Base-by-base conservation (phyloP, 106 monocot species). In the Gastrodia elata region DNA sequence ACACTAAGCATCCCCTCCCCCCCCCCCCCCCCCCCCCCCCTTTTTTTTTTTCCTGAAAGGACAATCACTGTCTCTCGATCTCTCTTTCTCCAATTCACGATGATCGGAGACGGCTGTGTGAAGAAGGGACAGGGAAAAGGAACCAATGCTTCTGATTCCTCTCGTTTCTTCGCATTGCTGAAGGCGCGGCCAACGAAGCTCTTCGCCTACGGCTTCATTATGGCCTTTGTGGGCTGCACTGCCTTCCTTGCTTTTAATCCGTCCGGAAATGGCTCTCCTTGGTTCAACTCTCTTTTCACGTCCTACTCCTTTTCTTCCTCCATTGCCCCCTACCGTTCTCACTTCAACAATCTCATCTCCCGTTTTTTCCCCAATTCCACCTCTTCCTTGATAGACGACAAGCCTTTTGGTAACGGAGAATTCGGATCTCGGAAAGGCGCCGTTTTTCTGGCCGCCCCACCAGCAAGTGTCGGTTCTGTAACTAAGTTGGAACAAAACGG, bases 191-290 rank as follows among this genome's bases (percentile, higher is more conserved):
- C 77, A 28, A 82, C 84, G 30, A 90, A 82, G 79, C 42, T 84
- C 37, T 80, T 86, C 61, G 71, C 77, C 43, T 80, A 83, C 71
- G 92, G 78, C 26, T 87, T 92, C 74, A 37, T 77, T 32, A 33
- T 83, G 39, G 75, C 88, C 28, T 92, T 92, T 75, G 76, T 86
- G 39, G 86, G 82, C 7, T 84, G 75, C 80, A 92, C 91, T 0
- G 77, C 82, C 3, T 89, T 79, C 78, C 56, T 92, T 16, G 89
- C 87, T 58, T 82, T 84, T 76, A 81, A 76, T 59, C 78, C 89
- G 26, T 79, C 73, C 24, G 73, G 74, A 64, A 67, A 44, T 24
- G 76, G 75, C 64, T 73, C 83, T 34, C 83, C 88, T 16, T 83
- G 81, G 86, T 84, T 82, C 78, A 80, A 75, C 86, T 84, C 74